These are phyloP conservation scores for Xylaria nigripes DNA, from an alignment of 495 filamentous ascomycete species.

Conservation along the genomic window DNA sequence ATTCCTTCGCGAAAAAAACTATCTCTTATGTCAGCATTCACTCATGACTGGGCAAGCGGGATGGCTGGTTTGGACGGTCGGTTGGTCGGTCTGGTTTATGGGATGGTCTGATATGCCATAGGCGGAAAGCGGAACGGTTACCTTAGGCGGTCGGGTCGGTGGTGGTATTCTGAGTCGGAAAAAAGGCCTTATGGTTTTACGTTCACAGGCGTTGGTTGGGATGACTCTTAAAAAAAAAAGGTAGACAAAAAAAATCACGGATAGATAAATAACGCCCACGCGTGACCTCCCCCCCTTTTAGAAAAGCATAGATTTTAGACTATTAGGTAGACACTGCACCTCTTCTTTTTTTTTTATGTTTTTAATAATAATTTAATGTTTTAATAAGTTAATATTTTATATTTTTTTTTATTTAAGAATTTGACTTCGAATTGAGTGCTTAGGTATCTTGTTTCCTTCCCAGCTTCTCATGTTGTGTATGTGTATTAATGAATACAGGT, in stretches of 20 bases:
- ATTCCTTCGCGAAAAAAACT: background rate
- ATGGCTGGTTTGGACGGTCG: background rate
- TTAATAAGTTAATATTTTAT: too few relatives aligned
- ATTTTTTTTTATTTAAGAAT: too few relatives aligned
- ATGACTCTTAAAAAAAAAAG: background rate
- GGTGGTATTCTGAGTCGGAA: background rate
- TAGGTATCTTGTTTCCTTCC: too few relatives aligned
- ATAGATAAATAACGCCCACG: conserved; percentile 5
- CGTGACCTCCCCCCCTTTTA: too few relatives aligned
- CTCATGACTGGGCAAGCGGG: background rate
- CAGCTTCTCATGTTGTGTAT: too few relatives aligned
- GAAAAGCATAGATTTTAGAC: too few relatives aligned
- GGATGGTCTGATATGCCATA: background rate
- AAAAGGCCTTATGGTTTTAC: background rate
- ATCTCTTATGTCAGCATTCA: background rate
- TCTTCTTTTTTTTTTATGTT: background rate
- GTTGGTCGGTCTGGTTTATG: background rate
- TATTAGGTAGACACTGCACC: too few relatives aligned
- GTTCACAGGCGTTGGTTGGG: conserved; percentile 2
- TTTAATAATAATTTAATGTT: too few relatives aligned
- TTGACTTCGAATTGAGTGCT: too few relatives aligned
- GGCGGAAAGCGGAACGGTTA: background rate
- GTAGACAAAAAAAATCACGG: conserved; percentile 8
- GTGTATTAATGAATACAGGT: too few relatives aligned
- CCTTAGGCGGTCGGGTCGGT: background rate